Percentiles rank a stretch among this genome's conserved stretches.
These are phyloP conservation scores for Plasmodium blacklocki DNA, from an alignment of 169 alveolate species.

Conservation along the genomic window DNA sequence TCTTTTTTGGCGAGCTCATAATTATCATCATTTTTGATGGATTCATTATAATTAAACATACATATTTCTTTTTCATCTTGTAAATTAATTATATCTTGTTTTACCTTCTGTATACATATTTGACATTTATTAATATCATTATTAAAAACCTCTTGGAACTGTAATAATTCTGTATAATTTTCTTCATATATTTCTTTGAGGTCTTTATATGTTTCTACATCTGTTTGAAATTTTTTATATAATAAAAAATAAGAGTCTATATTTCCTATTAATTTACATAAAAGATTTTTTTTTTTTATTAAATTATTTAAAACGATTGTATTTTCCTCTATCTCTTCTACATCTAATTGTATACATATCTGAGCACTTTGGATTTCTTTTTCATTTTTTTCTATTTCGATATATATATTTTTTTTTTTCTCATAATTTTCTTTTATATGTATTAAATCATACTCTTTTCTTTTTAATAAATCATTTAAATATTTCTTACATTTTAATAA, in stretches of 20 bases:
- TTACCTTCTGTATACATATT: too few relatives aligned
- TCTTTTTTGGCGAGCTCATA: too few relatives aligned
- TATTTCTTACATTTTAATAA: conserved; percentile 63
- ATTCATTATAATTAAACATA: too few relatives aligned
- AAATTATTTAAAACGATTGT: conserved; percentile 15
- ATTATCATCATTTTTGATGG: too few relatives aligned
- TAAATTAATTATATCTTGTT: too few relatives aligned
- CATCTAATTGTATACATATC: conserved; percentile 50
- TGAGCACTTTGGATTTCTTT: conserved; percentile 57
- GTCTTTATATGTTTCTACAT: conserved; percentile 21
- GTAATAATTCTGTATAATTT: too few relatives aligned
- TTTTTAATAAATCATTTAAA: conserved; percentile 51
- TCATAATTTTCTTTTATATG: conserved; percentile 14
- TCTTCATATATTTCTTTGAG: conserved; percentile 60
- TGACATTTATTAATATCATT: too few relatives aligned
- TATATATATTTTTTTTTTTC: conserved; percentile 19
- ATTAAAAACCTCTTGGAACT: too few relatives aligned
- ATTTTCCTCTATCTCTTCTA: conserved; percentile 37
- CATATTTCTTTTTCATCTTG: too few relatives aligned
- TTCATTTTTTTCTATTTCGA: conserved; percentile 49
- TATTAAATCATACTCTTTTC: conserved; percentile 69
- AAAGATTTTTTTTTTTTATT: conserved; percentile 18
- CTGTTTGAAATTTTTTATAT: conserved; percentile 18
- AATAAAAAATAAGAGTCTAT: conserved; percentile 37
- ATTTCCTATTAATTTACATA: conserved; percentile 20